phyloP scores from a whole-genome alignment of 768 basidiomycete species.

The Suillus americanus region DNA sequence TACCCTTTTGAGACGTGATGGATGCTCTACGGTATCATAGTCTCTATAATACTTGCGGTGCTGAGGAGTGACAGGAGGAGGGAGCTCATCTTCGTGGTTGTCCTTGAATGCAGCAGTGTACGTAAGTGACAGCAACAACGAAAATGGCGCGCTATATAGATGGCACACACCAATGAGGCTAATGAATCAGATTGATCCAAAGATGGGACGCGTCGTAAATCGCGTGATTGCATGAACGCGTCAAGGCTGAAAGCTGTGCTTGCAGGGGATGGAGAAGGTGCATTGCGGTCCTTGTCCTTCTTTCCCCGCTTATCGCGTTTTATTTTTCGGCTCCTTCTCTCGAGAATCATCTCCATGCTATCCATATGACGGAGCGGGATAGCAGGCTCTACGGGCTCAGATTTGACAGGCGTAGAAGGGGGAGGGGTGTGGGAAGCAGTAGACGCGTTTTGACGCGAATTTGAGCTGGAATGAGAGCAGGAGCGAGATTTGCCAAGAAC shows the following conservation, averaged over 20 bases:
- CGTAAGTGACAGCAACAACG: conserved; percentile 11
- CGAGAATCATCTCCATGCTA: conserved; percentile 77
- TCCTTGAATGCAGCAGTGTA: conserved; percentile 20
- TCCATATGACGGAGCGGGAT: conserved; percentile 59
- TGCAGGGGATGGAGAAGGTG: conserved; percentile 53
- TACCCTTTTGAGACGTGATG: conserved; percentile 33
- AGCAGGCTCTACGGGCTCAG: conserved; percentile 52
- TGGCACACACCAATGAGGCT: conserved; percentile 41
- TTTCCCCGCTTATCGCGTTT: conserved; percentile 49
- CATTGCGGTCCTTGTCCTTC: conserved; percentile 49
- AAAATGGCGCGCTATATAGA: conserved; percentile 25
- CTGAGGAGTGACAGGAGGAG: conserved; percentile 54
- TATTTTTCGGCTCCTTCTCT: conserved; percentile 60
- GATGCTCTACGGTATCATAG: conserved; percentile 32
- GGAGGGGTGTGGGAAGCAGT: conserved; percentile 35
- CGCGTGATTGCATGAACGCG: conserved; percentile 56
- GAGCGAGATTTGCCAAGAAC: conserved; percentile 42
- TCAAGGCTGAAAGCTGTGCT: conserved; percentile 46
- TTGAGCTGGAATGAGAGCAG: conserved; percentile 40
- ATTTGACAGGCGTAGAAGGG: conserved; percentile 62
- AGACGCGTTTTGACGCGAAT: conserved; percentile 52
- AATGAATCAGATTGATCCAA: conserved; percentile 31
- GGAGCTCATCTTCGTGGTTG: conserved; percentile 28
- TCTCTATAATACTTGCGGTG: conserved; percentile 60
- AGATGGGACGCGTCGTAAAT: conserved; percentile 41